Evolutionary conservation across 1,284 basidiomycete genomes (phyloP).

Genomic region (Apiotrichum akiyoshidainum): DNA sequence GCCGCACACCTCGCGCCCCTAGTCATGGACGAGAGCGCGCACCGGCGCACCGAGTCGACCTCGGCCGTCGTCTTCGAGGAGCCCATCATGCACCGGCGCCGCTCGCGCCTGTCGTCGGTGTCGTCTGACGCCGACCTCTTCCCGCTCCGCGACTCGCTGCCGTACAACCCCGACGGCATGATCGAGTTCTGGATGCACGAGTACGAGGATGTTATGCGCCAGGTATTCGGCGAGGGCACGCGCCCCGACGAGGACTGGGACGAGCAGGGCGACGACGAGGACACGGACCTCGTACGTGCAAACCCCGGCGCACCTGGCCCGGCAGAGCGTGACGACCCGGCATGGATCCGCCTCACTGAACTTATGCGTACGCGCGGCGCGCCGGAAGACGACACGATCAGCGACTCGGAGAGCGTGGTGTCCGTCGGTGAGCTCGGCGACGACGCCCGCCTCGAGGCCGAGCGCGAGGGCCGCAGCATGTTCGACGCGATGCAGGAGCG

Average conservation of each 20-base stretch:
- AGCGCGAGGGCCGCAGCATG: slow-evolving; percentile 59
- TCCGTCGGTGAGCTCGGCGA: slow-evolving; percentile 80
- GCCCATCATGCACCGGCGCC: slow-evolving; percentile 4
- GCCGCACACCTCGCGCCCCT: slow-evolving; percentile 19
- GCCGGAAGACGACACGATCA: slow-evolving; percentile 54
- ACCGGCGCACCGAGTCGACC: slow-evolving; percentile 24
- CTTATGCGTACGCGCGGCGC: slow-evolving; percentile 34
- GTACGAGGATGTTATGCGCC: slow-evolving; percentile 56
- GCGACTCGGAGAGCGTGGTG: slow-evolving; percentile 83
- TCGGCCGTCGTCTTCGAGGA: slow-evolving; percentile 25
- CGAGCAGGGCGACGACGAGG: slow-evolving; percentile 20
- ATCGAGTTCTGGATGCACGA: slow-evolving; percentile 56
- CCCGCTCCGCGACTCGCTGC: slow-evolving; percentile 49
- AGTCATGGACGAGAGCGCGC: slow-evolving; percentile 5
- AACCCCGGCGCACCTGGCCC: slow-evolving; percentile 18
- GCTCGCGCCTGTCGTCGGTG: slow-evolving; percentile 16
- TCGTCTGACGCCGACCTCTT: slow-evolving; percentile 51
- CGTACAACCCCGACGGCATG: slow-evolving; percentile 55
- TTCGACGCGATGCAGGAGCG: slow-evolving; percentile 53
- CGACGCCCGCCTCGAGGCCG: slow-evolving; percentile 57
- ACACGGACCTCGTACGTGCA: slow-evolving; percentile 12
- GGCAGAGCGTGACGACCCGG: slow-evolving; percentile 34
- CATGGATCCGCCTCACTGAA: slow-evolving; percentile 44
- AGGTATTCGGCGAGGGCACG: slow-evolving; percentile 52
- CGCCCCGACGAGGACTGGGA: slow-evolving; percentile 20